Evolutionary conservation across 805 yeast genomes (phyloP), one percentile per base, ranked within the genome.

Genomic region (Teunomyces kruisii): DNA sequence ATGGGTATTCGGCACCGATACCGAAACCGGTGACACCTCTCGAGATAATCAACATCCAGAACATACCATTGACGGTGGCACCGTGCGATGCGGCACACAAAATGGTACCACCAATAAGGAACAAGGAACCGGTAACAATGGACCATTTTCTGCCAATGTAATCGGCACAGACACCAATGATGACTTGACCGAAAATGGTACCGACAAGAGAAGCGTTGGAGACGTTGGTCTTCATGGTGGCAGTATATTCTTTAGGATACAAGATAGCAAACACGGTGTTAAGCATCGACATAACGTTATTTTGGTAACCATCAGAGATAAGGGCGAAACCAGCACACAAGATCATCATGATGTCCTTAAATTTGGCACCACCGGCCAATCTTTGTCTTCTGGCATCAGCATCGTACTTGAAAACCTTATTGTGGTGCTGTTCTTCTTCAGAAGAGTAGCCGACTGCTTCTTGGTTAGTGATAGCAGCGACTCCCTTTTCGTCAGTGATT

Each of bases 1-100:
- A 82, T 9, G 86, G 84, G 57, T 84, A 85, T 58, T 85, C 90
- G 29, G 88, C 88, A 50, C 90, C 90, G 45, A 84, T 78, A 50
- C 94, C 94, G 51, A 84, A 79, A 37, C 94, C 95, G 39, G 85
- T 80, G 8, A 84, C 74, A 54, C 92, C 92, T 61, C 92, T 74
- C 49, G 79, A 70, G n/a, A 86, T 80, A 38, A 81, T 78, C 56
- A 86, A 67, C 88, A 81, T 83, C 89, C 87, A 84, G 57, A 85
- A 80, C 84, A 85, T 78, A 9, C 89, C 89, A 2, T 83, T 70
- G 28, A 57, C 57, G 13, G 80, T 52, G 1, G 49, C 56, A 30
- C 90, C 91, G 53, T 84, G 86, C 9, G 90, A 70, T 15, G 87
- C 89, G 37, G 89, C 80, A 60, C 87, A 84, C 61, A 83, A 54